Evolutionary conservation across 169 alveolate genomes (phyloP), one percentile per base, ranked within the genome.

Genomic region (Babesia bovis): DNA sequence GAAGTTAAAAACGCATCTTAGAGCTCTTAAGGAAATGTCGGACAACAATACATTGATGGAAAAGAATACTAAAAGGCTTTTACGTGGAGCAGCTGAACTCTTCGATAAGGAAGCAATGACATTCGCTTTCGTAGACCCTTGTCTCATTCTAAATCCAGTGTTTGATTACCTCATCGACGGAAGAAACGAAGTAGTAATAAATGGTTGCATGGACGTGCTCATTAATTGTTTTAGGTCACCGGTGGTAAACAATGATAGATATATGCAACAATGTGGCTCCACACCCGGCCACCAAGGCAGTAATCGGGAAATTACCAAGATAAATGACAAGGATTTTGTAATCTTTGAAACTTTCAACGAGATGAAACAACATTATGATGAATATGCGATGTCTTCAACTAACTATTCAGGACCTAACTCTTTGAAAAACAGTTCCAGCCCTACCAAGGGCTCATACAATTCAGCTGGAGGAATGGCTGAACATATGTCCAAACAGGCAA

Each of bases 211-310:
- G 68, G 33, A 21, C 17, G 36, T 78, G 17, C 26, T 78, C 58
- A 38, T 40, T 28, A 45, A 23, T n/a, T 44, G 56, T 3, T 78
- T 78, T 56, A 68, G 40, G 42, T 78, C 87, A 5, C 69, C 73
- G 25, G 52, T 67, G 40, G 38, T 78, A 33, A 78, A 78, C 73
- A 66, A 78, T 45, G 87, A 78, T 4, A 56, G 71, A 41, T 78
- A 69, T 67, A 36, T 40, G 74, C 32, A 55, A 17, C 60, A 45
- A 21, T 67, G 21, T 45, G 56, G 42, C 33, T 78, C 63, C 10
- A 25, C 51, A 19, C 55, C 41, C 35, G 82, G 77, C 12, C 67
- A 51, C 30, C 38, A 44, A n/a, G 44, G 52, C 13, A 44, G 49
- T 25, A 6, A 26, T 7, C 25, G 58, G 19, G 57, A 19, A 7